A percentile compares a stretch with the other conserved stretches of the same genome.
phyloP scores from a whole-genome alignment of 2,329 filamentous ascomycete species.

The Zymoseptoria crescenta region DNA sequence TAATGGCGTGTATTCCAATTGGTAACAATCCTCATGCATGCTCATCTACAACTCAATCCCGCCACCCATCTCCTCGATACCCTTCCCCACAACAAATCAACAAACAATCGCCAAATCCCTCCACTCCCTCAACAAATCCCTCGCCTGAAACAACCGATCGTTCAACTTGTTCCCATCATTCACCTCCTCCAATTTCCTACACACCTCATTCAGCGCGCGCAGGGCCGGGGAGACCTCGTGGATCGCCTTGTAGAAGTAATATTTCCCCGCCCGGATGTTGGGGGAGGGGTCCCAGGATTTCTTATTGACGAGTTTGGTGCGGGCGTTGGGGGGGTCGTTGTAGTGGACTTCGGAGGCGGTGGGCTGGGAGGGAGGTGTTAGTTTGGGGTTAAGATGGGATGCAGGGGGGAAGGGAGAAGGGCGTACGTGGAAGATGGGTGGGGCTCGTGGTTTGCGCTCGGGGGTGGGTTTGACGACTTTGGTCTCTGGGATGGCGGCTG shows the following conservation, averaged over 20 bases:
- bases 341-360: not conserved
- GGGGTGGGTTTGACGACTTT: not conserved
- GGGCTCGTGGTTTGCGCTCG: not conserved
- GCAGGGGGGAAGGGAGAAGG: not conserved
- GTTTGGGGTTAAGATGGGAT: not conserved
- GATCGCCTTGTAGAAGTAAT: not conserved
- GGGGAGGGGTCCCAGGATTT: not conserved
- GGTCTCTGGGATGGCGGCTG: not conserved
- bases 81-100: too few species aligned
- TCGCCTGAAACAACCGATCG: not conserved
- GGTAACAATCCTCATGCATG: too few species aligned
- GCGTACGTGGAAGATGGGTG: not conserved
- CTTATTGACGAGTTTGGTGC: not conserved
- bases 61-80: too few species aligned
- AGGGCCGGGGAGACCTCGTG: not conserved
- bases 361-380: not conserved
- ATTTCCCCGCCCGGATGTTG: not conserved
- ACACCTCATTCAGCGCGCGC: not conserved
- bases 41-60: too few species aligned
- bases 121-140: not conserved
- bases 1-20: too few species aligned
- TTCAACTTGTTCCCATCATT: not conserved
- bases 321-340: not conserved
- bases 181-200: not conserved
- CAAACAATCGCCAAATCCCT: not conserved